Percentiles rank a stretch among this genome's conserved stretches.
These are phyloP conservation scores for Entrophospora sp. DNA, from an alignment of 192 early-diverging fungal species.

Conservation along the genomic window DNA sequence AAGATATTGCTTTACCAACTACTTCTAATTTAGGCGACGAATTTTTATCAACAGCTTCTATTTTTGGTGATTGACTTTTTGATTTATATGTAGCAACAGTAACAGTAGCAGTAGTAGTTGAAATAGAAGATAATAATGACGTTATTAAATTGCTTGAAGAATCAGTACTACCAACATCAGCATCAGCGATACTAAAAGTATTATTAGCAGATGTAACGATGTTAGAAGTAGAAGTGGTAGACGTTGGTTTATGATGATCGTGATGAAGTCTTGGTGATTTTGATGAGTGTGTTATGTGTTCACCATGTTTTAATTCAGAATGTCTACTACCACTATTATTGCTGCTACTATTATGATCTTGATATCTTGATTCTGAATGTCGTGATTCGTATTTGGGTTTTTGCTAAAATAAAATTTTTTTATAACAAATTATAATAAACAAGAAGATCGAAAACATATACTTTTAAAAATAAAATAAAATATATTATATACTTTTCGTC, in stretches of 20 bases:
- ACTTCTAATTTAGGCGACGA: not conserved
- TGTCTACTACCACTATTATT: too few relatives aligned
- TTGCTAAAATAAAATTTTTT: not conserved
- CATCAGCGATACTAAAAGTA: too few relatives aligned
- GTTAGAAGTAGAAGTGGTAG: not conserved
- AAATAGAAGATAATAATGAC: too few relatives aligned
- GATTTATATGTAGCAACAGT: not conserved
- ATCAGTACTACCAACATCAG: too few relatives aligned
- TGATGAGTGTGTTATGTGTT: too few relatives aligned
- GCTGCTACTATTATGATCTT: conserved; percentile 10
- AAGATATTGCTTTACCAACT: not conserved
- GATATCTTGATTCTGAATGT: conserved; percentile 4
- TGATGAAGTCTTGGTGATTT: not conserved
- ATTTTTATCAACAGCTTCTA: not conserved
- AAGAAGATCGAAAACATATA: not conserved
- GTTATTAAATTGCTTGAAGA: too few relatives aligned
- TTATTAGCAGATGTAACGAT: not conserved
- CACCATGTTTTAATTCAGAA: not conserved
- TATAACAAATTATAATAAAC: not conserved
- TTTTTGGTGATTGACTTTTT: not conserved
- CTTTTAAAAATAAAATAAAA: not conserved
- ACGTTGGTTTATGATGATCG: not conserved
- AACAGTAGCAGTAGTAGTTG: not conserved
- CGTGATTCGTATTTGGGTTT: not conserved
- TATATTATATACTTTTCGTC: conserved; percentile 22